These are phyloP conservation scores for Starmerella cellae DNA, from an alignment of 805 yeast genomes.

Conservation along the genomic window DNA sequence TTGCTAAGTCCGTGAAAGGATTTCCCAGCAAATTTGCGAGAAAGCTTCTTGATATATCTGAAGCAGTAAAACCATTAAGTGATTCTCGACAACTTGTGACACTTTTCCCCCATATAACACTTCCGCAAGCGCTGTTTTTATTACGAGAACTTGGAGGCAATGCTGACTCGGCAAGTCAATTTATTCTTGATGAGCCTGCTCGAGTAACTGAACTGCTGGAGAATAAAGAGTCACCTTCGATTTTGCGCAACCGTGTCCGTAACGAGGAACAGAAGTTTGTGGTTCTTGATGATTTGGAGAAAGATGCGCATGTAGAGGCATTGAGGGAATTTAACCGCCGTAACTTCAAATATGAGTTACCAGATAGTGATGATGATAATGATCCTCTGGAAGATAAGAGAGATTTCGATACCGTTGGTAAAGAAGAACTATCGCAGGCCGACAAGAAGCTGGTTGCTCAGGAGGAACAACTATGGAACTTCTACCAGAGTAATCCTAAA, in stretches of 20 bases:
- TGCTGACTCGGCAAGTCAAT: constrained; percentile 45
- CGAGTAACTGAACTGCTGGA: constrained; percentile 27
- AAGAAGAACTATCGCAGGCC: constrained; percentile 26
- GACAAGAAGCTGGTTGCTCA: constrained; percentile 38
- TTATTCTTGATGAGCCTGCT: constrained; percentile 51
- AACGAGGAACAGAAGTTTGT: neutral
- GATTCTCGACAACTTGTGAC: constrained; percentile 5
- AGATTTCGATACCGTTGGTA: constrained; percentile 49
- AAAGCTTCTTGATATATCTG: constrained; percentile 1
- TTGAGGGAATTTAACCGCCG: constrained; percentile 3
- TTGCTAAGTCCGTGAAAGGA: neutral
- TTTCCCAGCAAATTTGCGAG: neutral
- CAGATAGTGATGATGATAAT: constrained; percentile 26
- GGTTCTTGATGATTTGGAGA: constrained; percentile 17
- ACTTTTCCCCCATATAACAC: constrained; percentile 52
- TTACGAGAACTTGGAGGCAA: constrained; percentile 32
- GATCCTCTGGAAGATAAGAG: constrained; percentile 37
- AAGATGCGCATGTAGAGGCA: constrained; percentile 12
- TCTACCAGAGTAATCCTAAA: constrained; percentile 31
- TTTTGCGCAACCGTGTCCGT: constrained; percentile 22
- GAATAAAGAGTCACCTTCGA: neutral
- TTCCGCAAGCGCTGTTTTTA: constrained; percentile 36
- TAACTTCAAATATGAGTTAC: constrained; percentile 37
- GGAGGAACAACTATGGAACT: constrained; percentile 12
- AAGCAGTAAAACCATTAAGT: constrained; percentile 2